Base-by-base conservation (phyloP, 306 rosid species). In the Vicia sativa region DNA sequence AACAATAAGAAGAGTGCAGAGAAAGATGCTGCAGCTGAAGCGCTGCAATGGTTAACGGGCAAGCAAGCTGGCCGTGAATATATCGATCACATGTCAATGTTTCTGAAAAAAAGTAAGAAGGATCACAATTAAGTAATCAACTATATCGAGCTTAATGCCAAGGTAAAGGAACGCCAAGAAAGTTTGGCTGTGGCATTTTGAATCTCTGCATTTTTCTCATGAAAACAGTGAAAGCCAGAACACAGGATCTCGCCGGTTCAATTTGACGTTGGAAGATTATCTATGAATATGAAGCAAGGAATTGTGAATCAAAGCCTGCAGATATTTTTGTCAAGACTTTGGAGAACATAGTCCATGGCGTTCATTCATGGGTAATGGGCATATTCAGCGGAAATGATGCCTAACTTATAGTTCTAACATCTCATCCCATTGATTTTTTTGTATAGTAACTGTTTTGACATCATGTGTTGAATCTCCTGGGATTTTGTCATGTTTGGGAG, bases 21-120 rank as follows among this genome's bases (percentile, higher is more conserved):
- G 79, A 90, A 95, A 74, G 99, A 90, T 78, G 97, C 97, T 6
- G 97, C 96, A 23, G 92, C 97, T 43, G 95, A 87, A 84, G 97
- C 97, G 15, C 79, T 95, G 63, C 92, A 90, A 72, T 88, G 97
- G 95, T 80, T 95, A 64, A 81, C 82, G 83, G 91, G 82, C 73
- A 79, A 73, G 48, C 84, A 75, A 65, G 63, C 77, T 28, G 88
- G 89, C 69, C 68, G 81, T 6, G 92, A 87, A 63, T 72, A 56
- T 55, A 12, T 86, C 75, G 76, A 85, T 68, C 96, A 88, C 53
- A 76, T 88, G 86, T 95, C 99, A 2, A 76, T 65, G 70, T 61
- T 85, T 80, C 83, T 95, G 11, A 95, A 95, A 85, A 95, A 83
- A 86, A 88, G 95, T 76, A 88, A 90, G 84, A 93, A 73, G 77